A percentile compares a stretch with the other conserved stretches of the same genome.
Conservation (phyloP, 2,329 filamentous ascomycete genomes). For the Didymella arachidicola region DNA sequence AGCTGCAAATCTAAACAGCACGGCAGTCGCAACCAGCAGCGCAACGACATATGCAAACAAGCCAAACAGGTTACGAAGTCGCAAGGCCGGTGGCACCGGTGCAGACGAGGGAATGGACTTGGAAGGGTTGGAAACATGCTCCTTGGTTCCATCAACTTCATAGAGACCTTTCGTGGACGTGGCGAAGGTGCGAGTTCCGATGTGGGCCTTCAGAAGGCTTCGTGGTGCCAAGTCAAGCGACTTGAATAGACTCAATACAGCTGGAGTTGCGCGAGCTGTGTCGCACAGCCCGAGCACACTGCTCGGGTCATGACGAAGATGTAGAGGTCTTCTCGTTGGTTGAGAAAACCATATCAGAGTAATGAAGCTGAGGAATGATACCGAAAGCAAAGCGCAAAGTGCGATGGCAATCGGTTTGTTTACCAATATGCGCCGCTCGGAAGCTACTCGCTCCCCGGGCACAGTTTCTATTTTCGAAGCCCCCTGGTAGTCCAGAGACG, state of each 20-base stretch:
- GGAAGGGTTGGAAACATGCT: not conserved
- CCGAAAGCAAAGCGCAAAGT: not conserved
- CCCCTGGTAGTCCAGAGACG: not conserved
- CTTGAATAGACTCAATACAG: not conserved
- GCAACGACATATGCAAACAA: not conserved
- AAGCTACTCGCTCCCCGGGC: not conserved
- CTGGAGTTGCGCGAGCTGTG: not conserved
- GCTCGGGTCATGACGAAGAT: not conserved
- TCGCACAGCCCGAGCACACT: not conserved
- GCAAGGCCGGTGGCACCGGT: not conserved
- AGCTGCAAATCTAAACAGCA: not conserved
- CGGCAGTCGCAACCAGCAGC: not conserved
- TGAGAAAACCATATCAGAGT: not conserved
- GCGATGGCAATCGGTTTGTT: not conserved
- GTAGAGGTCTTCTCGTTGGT: not conserved
- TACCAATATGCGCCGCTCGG: not conserved
- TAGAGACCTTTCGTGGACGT: not conserved
- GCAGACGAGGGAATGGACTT: not conserved
- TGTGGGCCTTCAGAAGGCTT: not conserved
- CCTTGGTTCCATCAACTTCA: not conserved
- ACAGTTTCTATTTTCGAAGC: not conserved
- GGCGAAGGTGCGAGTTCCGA: not conserved
- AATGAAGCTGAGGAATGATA: not conserved
- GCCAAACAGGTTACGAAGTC: not conserved
- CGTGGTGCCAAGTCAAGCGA: not conserved